Base-by-base conservation (phyloP, 1,139 yeast species). In the Meyerozyma sp. region DNA sequence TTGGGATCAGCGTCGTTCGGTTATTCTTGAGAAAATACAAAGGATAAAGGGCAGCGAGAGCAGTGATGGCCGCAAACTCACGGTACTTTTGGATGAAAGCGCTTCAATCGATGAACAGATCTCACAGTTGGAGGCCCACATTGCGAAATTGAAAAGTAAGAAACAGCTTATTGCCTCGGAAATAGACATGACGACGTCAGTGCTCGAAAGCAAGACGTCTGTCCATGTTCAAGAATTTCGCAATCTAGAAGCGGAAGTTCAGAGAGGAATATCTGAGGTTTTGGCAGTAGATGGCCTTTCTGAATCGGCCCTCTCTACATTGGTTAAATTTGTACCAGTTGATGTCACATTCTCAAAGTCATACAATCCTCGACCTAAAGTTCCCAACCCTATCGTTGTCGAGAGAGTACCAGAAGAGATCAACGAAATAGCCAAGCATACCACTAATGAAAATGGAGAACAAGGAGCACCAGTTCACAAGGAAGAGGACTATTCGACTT, bases 141-240 rank as follows among this genome's bases (percentile, higher is more conserved):
- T 82, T 16, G 40, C 41, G 5, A 55, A 57, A 7, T 52, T 80
- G 20, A 68, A 63, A 41, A 55, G 58, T 2, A 77, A 75, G 51
- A 71, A 70, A 44, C 52, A 48, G 4, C 51, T 68, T 0, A 46
- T 81, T 1, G 56, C 56, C 14, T 48, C 55, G 5, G 86, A 81
- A 55, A 67, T 80, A 11, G 63, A 64, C 13, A 70, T 69, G 35
- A 74, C 85, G 0, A 73, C 76, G 50, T 76, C 81, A n/a, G 70
- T 77, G 4, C 62, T 79, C 36, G 82, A 79, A 46, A 77, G 82
- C 49, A 65, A 68, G 44, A 61, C 79, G 0, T 68, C 79, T 0
- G 62, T 66, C 36, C 74, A 68, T 48, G 68, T 75, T 5, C 71
- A 69, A 35, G 58, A 69, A 10, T 66, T 76, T 39, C 62, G 65